These are phyloP conservation scores for Exobasidium cylindrosporum DNA, from an alignment of 1,284 basidiomycete genomes.

Conservation along the genomic window DNA sequence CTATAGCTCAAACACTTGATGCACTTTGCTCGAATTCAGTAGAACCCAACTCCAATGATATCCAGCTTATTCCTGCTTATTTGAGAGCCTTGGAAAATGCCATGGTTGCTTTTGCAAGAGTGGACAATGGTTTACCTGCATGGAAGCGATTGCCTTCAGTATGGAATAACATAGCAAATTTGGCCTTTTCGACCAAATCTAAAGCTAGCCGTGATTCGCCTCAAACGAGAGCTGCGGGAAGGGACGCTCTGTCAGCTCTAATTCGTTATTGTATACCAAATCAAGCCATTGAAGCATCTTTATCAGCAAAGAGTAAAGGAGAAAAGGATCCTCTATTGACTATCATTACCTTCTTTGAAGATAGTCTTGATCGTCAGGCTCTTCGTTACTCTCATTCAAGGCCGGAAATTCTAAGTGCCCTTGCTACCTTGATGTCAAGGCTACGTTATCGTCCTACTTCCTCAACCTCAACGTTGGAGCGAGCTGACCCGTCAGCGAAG, in stretches of 20 bases:
- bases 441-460: slow-evolving; percentile 35
- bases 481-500: slow-evolving; percentile 60
- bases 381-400: slow-evolving; percentile 45
- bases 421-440: slow-evolving; percentile 41
- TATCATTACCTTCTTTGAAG: slow-evolving; percentile 38
- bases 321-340: slow-evolving; percentile 25
- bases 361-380: slow-evolving; percentile 47
- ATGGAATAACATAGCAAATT: slow-evolving; percentile 35
- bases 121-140: slow-evolving; percentile 26
- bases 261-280: slow-evolving; percentile 49
- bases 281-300: slow-evolving; percentile 30
- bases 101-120: slow-evolving; percentile 48
- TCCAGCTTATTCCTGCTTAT: slow-evolving; percentile 50
- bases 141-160: slow-evolving; percentile 36
- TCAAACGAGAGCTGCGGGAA: slow-evolving; percentile 40
- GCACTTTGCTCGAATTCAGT: slow-evolving; percentile 37
- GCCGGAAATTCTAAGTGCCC: slow-evolving; percentile 41
- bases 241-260: slow-evolving; percentile 39
- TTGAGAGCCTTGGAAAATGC: slow-evolving; percentile 45
- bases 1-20: slow-evolving; percentile 26
- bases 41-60: slow-evolving; percentile 38
- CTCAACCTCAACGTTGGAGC: neutral
- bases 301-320: slow-evolving; percentile 27
- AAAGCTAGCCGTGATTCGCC: slow-evolving; percentile 42
- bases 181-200: slow-evolving; percentile 42